A percentile compares a stretch with the other conserved stretches of the same genome.
These are phyloP conservation scores for Cyanidium caldarium DNA, from an alignment of 23 red algal species.

Conservation along the genomic window DNA sequence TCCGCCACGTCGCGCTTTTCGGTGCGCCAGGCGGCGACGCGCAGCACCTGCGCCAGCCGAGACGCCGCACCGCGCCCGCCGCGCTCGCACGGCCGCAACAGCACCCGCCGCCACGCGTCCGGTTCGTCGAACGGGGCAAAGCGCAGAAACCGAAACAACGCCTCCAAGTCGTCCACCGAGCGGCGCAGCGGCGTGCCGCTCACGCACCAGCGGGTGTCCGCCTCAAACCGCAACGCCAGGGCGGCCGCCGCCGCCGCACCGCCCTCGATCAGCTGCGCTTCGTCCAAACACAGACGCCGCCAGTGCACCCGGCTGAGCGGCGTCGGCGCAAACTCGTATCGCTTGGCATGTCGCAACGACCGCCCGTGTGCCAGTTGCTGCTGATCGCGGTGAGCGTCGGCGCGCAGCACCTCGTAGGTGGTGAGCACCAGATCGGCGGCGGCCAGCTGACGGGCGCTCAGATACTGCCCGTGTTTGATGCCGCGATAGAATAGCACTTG, in stretches of 20 bases:
- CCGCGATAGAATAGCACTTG: neutral
- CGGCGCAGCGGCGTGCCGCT: conserved; percentile 59
- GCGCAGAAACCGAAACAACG: conserved; percentile 33
- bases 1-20: conserved; percentile 29
- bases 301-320: conserved; percentile 56
- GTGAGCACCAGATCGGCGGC: conserved; percentile 75
- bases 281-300: conserved; percentile 63
- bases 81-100: conserved; percentile 10
- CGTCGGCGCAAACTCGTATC: conserved; percentile 23
- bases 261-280: conserved; percentile 51
- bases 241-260: conserved; percentile 17
- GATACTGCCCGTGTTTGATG: neutral
- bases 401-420: conserved; percentile 70
- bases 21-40: conserved; percentile 47
- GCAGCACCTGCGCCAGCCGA: conserved; percentile 17
- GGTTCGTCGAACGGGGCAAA: conserved; percentile 6
- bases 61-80: neutral
- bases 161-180: conserved; percentile 20
- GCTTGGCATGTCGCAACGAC: conserved; percentile 21
- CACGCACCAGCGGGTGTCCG: conserved; percentile 66
- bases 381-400: conserved; percentile 24
- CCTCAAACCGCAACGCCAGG: conserved; percentile 27
- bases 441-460: neutral
- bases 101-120: conserved; percentile 13
- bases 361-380: neutral